These are phyloP conservation scores for Trichocomaceae sp. DNA, from an alignment of 2,329 filamentous ascomycete genomes.

Conservation along the genomic window DNA sequence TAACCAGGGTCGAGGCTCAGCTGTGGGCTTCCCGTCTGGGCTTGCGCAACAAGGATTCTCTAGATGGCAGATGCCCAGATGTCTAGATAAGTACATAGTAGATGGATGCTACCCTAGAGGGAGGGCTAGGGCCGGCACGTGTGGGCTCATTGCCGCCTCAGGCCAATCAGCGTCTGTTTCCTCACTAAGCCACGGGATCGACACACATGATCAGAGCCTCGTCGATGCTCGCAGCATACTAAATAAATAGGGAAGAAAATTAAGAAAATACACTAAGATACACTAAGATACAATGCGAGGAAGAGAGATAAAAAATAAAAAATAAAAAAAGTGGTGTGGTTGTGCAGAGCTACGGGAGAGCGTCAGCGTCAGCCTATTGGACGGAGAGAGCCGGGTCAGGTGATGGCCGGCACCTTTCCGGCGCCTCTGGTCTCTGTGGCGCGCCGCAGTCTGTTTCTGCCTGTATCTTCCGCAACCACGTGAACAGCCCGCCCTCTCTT, in stretches of 20 bases:
- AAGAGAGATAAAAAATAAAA: too few relatives aligned
- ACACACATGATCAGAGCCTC: slow-evolving; percentile 29
- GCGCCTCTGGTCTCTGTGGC: slow-evolving; percentile 20
- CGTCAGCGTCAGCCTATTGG: slow-evolving; percentile 4
- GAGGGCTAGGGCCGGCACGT: slow-evolving; percentile 17
- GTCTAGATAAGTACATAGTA: too few relatives aligned
- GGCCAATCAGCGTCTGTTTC: slow-evolving; percentile 22
- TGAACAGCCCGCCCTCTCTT: slow-evolving; percentile 34
- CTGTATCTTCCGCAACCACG: slow-evolving; percentile 29
- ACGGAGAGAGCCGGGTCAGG: slow-evolving; percentile 22
- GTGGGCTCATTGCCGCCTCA: slow-evolving; percentile 7
- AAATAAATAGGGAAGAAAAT: background rate
- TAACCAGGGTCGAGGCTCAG: background rate
- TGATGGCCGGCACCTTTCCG: slow-evolving; percentile 20
- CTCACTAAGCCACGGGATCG: slow-evolving; percentile 31
- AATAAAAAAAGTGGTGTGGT: background rate
- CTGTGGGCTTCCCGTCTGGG: background rate
- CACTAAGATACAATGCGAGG: background rate
- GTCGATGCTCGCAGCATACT: background rate
- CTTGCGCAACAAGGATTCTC: slow-evolving; percentile 5
- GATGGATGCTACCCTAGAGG: slow-evolving; percentile 10
- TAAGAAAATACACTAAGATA: background rate
- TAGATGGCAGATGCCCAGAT: background rate
- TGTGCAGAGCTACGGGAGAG: background rate
- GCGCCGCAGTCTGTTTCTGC: slow-evolving; percentile 18